A percentile compares a stretch with the other conserved stretches of the same genome.
These are phyloP conservation scores for Candida coleopterorum DNA, from an alignment of 805 yeast genomes.

Conservation along the genomic window DNA sequence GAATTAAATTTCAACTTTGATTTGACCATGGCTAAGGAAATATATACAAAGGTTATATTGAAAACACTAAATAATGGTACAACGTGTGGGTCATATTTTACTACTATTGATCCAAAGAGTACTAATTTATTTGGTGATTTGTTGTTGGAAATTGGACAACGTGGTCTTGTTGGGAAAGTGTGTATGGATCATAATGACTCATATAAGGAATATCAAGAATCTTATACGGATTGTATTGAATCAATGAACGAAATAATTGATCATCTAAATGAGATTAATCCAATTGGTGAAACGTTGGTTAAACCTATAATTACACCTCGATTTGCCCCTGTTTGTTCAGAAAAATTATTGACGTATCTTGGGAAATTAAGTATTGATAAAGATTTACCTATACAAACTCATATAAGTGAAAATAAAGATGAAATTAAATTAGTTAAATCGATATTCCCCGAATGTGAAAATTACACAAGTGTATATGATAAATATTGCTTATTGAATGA, in stretches of 20 bases:
- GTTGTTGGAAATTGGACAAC: conserved; percentile 64
- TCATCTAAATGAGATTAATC: conserved; percentile 52
- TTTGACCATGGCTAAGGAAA: conserved; percentile 51
- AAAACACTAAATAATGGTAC: conserved; percentile 79
- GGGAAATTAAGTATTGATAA: conserved; percentile 50
- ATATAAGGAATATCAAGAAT: conserved; percentile 65
- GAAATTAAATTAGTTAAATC: conserved; percentile 73
- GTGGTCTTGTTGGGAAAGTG: conserved; percentile 88
- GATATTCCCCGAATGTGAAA: conserved; percentile 64
- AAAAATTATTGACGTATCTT: conserved; percentile 55
- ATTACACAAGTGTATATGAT: conserved; percentile 77
- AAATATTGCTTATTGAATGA: conserved; percentile 52
- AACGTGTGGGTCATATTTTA: conserved; percentile 87
- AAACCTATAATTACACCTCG: conserved; percentile 86
- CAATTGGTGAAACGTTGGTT: conserved; percentile 44
- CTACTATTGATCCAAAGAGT: conserved; percentile 77
- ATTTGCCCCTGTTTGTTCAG: conserved; percentile 85
- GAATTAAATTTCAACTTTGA: conserved; percentile 55
- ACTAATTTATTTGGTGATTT: conserved; percentile 73
- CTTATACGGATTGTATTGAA: conserved; percentile 46
- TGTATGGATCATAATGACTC: conserved; percentile 82
- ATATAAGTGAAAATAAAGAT: conserved; percentile 71
- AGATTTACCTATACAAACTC: conserved; percentile 78
- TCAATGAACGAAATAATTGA: conserved; percentile 55
- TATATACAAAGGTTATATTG: conserved; percentile 63